Base-by-base conservation (phyloP, 805 yeast genomes). In the Candida corydali region DNA sequence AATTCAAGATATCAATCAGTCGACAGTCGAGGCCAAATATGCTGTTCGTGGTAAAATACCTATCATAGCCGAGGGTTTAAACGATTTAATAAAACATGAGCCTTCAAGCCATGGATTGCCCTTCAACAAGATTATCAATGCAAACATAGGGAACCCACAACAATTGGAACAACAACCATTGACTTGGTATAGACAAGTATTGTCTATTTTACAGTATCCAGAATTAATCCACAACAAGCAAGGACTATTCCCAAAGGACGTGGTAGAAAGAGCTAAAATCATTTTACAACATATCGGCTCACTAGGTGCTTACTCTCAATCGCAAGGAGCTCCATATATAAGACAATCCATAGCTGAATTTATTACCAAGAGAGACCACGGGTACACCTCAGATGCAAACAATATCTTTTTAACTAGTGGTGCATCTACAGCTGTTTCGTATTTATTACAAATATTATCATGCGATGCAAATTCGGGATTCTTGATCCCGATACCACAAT, bases 121-220 rank as follows among this genome's bases (percentile, higher is more conserved):
- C 1, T 93, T 88, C 55, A 63, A 74, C 29, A 66, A 75, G 42
- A 85, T 93, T 50, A 83, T 94, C 55, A 81, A 78, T 52, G 93
- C 96, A 45, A 93, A 93, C 57, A 93, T 93, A 44, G 99, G 99
- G 20, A 93, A 93, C 57, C 99, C 99, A 2, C 99, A 93, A 62
- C 98, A 91, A 58, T 71, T 93, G 55, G 91, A 87, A 49, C 99
- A 93, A 61, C 75, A 80, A 52, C 98, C 99, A 1, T 70, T 93
- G 50, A 86, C 95, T n/a, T 93, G 93, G 69, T 89, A 87, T 62
- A 76, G 99, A 51, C 95, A 89, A 57, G 95, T 89, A 3, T 66
- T 91, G 41, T 77, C 97, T 0, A 60, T 89, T 29, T 64, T 91
- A 49, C 96, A 93, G 63, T 83, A 86, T 57, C 98, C 98, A 1